phyloP scores from a whole-genome alignment of 176 grass and related monocot species.

The Bromus sterilis region DNA sequence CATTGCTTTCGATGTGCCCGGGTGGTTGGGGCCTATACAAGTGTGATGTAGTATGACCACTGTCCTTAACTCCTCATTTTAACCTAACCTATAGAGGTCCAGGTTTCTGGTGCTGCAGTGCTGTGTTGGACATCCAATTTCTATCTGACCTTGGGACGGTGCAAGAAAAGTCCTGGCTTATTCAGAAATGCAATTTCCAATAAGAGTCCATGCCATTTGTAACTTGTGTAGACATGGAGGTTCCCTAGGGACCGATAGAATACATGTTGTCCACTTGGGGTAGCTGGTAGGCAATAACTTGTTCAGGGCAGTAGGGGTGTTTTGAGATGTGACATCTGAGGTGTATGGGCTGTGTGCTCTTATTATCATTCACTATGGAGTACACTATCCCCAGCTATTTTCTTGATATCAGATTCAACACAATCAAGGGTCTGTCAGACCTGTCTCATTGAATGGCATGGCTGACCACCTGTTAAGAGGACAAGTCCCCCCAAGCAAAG shows the following conservation, averaged over 20 bases:
- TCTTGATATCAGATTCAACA: conserved; percentile 47
- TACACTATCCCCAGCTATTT: conserved; percentile 21
- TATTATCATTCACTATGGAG: conserved; percentile 31
- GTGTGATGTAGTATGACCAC: conserved; percentile 24
- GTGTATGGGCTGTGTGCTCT: conserved; percentile 34
- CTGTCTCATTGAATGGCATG: conserved; percentile 31
- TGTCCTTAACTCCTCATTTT: conserved; percentile 18
- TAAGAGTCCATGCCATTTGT: conserved; percentile 8
- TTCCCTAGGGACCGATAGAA: neutral
- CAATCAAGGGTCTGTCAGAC: conserved; percentile 38
- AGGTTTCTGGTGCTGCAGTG: conserved; percentile 25
- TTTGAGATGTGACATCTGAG: conserved; percentile 41
- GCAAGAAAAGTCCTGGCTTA: neutral
- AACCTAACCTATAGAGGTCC: conserved; percentile 14
- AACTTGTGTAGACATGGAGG: conserved; percentile 19
- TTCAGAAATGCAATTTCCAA: conserved; percentile 18
- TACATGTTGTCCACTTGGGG: conserved; percentile 22
- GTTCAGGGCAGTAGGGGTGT: conserved; percentile 13
- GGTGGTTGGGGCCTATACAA: conserved; percentile 28
- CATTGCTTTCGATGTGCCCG: conserved; percentile 50
- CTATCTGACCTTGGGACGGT: conserved; percentile 29
- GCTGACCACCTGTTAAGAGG: conserved; percentile 24
- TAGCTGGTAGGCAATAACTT: conserved; percentile 32
- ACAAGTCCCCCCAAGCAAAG: conserved; percentile 20
- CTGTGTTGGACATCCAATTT: conserved; percentile 15